phyloP scores from a whole-genome alignment of 2,329 filamentous ascomycete genomes.

The Diaporthe sp. region DNA sequence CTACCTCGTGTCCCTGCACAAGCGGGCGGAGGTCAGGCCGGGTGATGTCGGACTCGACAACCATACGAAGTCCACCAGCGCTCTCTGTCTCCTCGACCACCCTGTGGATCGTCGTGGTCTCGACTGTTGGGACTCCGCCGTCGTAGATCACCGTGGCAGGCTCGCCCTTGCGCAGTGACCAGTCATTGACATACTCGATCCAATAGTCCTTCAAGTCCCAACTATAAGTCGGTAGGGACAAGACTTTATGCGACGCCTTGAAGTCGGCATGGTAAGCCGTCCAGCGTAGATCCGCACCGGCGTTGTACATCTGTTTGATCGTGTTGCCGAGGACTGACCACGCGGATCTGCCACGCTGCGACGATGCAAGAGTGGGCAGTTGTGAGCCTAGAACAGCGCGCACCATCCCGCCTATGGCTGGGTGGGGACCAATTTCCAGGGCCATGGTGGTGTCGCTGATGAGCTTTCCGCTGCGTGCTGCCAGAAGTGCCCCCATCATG shows the following conservation, averaged over 20 bases:
- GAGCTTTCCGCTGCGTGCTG: conserved; percentile 66
- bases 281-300: conserved; percentile 6
- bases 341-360: conserved; percentile 59
- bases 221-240: conserved; percentile 18
- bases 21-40: conserved; percentile 71
- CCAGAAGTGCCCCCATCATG: conserved; percentile 72
- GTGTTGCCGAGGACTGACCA: conserved; percentile 7
- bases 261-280: conserved; percentile 19
- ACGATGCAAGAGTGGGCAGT: conserved; percentile 68
- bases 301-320: background rate
- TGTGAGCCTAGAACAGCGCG: conserved; percentile 58
- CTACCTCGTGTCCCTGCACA: conserved; percentile 75
- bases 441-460: conserved; percentile 76
- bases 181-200: conserved; percentile 31
- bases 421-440: conserved; percentile 81
- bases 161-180: conserved; percentile 25
- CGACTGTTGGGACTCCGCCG: conserved; percentile 52
- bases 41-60: conserved; percentile 75
- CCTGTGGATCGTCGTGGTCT: conserved; percentile 25
- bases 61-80: conserved; percentile 54
- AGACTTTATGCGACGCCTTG: background rate
- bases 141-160: conserved; percentile 48
- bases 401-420: conserved; percentile 63
- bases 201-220: conserved; percentile 29
- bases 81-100: background rate